Evolutionary conservation across 148 eudicot species (phyloP), one percentile per base, ranked within the genome.

Genomic region (Camellia lanceoleosa): DNA sequence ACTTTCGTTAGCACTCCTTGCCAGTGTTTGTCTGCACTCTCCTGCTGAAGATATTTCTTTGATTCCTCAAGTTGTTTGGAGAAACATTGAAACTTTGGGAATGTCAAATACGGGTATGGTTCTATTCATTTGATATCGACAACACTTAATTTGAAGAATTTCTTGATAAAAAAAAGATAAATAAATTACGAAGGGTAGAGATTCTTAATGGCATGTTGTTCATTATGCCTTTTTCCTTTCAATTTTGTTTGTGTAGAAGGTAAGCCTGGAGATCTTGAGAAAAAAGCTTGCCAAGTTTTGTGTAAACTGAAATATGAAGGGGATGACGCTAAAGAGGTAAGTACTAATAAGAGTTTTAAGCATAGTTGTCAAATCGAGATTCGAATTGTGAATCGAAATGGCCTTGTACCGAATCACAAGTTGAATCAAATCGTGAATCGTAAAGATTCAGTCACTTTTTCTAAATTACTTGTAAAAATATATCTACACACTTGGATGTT

Each of bases 51-150:
- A 93, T 83, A 74, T 90, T 65, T 77, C 84, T 61, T 78, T 91
- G 78, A 87, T 93, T 79, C 93, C 97, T 18, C 88, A 85, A 81
- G 80, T 51, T 86, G 88, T 93, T 82, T 93, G 97, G 97, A 84
- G 81, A 73, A 88, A 81, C 85, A 84, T 93, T 71, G 93, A 93
- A 83, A 85, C 80, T 73, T 65, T 93, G 23, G 97, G 87, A 56
- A 73, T 76, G 84, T 84, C 89, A 80, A 76, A 77, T 84, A 76
- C 78, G 80, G 97, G 94, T 91, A 89, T 38, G 19, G 74, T 84
- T 56, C 51, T 43, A n/a, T 19, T 67, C 11, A 66, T 77, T 49
- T 16, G 19, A 52, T 52, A 42, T 30, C 58, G 2, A 30, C 41
- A 38, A 77, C 38, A 46, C 44, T 63, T 76, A 1, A 13, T 52